Percentiles rank a stretch among this genome's conserved stretches.
Evolutionary conservation across 306 rosid species (phyloP).

Genomic region (Gleditsia sinensis): DNA sequence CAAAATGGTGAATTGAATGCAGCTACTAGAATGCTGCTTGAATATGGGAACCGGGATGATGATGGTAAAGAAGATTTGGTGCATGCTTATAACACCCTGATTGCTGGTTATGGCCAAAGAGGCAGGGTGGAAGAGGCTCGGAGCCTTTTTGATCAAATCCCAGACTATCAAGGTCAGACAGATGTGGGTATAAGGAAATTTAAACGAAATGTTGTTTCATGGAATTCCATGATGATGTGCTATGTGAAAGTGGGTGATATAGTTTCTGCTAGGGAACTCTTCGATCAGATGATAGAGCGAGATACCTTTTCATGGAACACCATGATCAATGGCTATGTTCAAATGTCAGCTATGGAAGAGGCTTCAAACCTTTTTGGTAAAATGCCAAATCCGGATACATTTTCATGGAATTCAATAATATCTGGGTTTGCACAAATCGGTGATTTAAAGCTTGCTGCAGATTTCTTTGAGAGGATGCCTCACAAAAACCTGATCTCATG

Average conservation of each 20-base stretch:
- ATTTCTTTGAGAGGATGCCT: slow-evolving; percentile 51
- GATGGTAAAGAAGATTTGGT: slow-evolving; percentile 40
- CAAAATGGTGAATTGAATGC: slow-evolving; percentile 41
- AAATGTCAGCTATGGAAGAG: slow-evolving; percentile 47
- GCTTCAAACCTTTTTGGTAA: slow-evolving; percentile 44
- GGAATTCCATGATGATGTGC: slow-evolving; percentile 64
- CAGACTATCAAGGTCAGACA: slow-evolving; percentile 23
- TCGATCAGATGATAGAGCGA: slow-evolving; percentile 47
- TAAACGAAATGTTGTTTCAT: slow-evolving; percentile 46
- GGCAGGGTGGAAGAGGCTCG: slow-evolving; percentile 53
- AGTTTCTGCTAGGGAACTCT: slow-evolving; percentile 49
- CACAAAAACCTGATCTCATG: slow-evolving; percentile 46
- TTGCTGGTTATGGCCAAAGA: slow-evolving; percentile 55
- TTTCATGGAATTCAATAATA: slow-evolving; percentile 53
- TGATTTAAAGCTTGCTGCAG: slow-evolving; percentile 33
- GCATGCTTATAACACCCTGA: slow-evolving; percentile 46
- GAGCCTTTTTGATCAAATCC: slow-evolving; percentile 41
- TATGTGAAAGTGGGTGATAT: slow-evolving; percentile 47
- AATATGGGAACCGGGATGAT: slow-evolving; percentile 31
- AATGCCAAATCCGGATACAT: slow-evolving; percentile 47
- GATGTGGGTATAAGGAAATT: slow-evolving; percentile 28
- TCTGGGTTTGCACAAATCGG: slow-evolving; percentile 50
- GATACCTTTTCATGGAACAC: slow-evolving; percentile 56
- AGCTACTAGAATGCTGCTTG: slow-evolving; percentile 42
- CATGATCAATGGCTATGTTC: slow-evolving; percentile 52